Base-by-base conservation (phyloP, 257 asterid genomes). In the Misopates orontium region DNA sequence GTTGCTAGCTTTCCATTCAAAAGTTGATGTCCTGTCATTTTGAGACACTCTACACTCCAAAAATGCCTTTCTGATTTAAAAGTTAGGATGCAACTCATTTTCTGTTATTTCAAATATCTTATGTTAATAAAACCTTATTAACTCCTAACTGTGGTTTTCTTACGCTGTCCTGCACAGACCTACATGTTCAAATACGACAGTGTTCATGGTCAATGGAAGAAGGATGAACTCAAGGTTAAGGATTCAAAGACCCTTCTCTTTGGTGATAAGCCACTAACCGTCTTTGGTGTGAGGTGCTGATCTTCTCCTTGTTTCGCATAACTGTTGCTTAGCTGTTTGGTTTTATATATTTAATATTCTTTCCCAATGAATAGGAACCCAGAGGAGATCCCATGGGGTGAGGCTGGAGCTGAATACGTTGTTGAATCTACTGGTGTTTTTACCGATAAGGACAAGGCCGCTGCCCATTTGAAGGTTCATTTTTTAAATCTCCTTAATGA, bases 101-200 rank as follows among this genome's bases (percentile, higher is more conserved):
- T 39, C 39, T 4, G 19, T 3, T 31, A 18, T 36, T 24, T 32
- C n/a, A 32, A 54, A 23, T 39, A 7, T 52, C 21, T 32, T 56
- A 60, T 56, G 10, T 22, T 50, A 7, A 23, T 39, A 6, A 16
- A n/a, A 32, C 24, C 10, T 62, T 28, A 28, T 56, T 25, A 44
- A 18, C 41, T 55, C 17, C 7, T 0, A 0, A 11, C 11, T 23
- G 4, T 49, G 57, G 18, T 31, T 54, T 5, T 24, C 4, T 19
- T 32, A 3, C n/a, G 60, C 58, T 25, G 49, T 52, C 22, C 21
- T 55, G 10, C 64, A n/a, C 78, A 90, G 96, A 82, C 86, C 13
- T 90, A 87, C 67, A 90, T 90, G 97, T 90, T 90, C 81, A 90
- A 90, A 77, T 88, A 85, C 66, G 97, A 90, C 63, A 82, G 79